Evolutionary conservation across 2,329 filamentous ascomycete genomes (phyloP), one percentile per base, ranked within the genome.

Genomic region (Cryphonectria carpinicola): DNA sequence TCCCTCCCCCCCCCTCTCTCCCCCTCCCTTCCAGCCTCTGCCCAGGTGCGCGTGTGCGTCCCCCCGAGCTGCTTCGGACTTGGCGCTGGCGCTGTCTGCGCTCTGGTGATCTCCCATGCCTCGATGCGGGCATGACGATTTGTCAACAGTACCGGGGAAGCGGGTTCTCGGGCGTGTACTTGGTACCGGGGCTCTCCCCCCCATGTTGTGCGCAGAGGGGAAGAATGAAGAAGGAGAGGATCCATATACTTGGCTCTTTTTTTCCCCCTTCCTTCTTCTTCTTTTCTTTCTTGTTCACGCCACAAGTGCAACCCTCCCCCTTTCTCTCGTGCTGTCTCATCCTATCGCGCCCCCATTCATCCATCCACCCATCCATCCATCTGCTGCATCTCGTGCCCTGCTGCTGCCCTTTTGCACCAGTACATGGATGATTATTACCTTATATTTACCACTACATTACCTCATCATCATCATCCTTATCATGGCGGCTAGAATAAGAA

Each of bases 111-210:
- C 64, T 43, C 32, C 32, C 63, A 65, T 58, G 49, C 13, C 72
- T 70, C 66, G 61, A 70, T 72, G 56, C 28, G 71, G 71, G n/a
- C 41, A 68, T 46, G 41, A 66, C 41, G 66, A 73, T 71, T 72
- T 73, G 72, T 73, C 72, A 72, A 68, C 65, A 52, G n/a, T n/a
- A 17, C 52, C 54, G 28, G n/a, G n/a, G 25, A 43, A n/a, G 22
- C 6, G 54, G 37, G 39, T n/a, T 14, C 28, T n/a, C 43, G 28
- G 25, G 35, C 52, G 22, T 19, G 13, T 25, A 3, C 49, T 19
- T n/a, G 37, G 14, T 32, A 19, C 37, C 63, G 46, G 32, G 32
- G 32, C 28, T 22, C 22, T 41, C 4, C 58, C 35, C 60, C 19
- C 5, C n/a, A n/a, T n/a, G n/a, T n/a, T 62, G 22, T n/a, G 46